Conservation (phyloP, 1,284 basidiomycete species). For the Gymnopus androsaceus region DNA sequence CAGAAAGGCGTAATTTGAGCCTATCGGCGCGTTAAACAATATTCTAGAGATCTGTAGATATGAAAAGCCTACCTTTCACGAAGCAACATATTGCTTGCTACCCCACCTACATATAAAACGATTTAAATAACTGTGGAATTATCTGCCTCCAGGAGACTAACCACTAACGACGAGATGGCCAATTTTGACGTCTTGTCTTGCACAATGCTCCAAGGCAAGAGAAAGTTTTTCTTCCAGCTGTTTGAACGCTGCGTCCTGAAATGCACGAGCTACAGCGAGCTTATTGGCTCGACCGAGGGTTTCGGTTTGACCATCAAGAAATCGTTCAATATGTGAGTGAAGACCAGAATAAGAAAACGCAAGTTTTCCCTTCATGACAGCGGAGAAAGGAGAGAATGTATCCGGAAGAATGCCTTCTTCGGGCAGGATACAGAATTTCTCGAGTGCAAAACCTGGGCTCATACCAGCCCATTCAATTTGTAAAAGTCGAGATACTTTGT, state of each 20-base stretch:
- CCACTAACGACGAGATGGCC: constrained; percentile 76
- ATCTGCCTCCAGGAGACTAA: too few relatives aligned
- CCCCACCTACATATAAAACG: too few relatives aligned
- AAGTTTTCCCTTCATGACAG: constrained; percentile 57
- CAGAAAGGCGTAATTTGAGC: constrained; percentile 41
- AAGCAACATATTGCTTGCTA: constrained; percentile 81
- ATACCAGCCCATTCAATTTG: constrained; percentile 59
- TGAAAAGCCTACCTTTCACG: constrained; percentile 54
- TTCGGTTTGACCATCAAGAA: constrained; percentile 44
- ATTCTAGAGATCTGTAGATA: neutral
- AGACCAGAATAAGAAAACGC: constrained; percentile 80
- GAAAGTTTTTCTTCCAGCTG: constrained; percentile 79
- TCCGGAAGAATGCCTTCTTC: constrained; percentile 30
- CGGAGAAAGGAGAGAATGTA: constrained; percentile 45
- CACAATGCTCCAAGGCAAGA: constrained; percentile 58
- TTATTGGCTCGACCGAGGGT: constrained; percentile 37
- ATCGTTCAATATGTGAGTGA: constrained; percentile 64
- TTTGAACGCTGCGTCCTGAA: constrained; percentile 70
- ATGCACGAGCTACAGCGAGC: constrained; percentile 62
- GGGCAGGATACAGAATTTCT: constrained; percentile 57
- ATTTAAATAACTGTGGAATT: too few relatives aligned
- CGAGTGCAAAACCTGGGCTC: constrained; percentile 78
- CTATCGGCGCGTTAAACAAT: constrained; percentile 33
- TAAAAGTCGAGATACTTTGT: constrained; percentile 77
- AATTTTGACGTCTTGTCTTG: constrained; percentile 41